These are phyloP conservation scores for Steccherinum ochraceum DNA, from an alignment of 768 basidiomycete species.

Conservation along the genomic window DNA sequence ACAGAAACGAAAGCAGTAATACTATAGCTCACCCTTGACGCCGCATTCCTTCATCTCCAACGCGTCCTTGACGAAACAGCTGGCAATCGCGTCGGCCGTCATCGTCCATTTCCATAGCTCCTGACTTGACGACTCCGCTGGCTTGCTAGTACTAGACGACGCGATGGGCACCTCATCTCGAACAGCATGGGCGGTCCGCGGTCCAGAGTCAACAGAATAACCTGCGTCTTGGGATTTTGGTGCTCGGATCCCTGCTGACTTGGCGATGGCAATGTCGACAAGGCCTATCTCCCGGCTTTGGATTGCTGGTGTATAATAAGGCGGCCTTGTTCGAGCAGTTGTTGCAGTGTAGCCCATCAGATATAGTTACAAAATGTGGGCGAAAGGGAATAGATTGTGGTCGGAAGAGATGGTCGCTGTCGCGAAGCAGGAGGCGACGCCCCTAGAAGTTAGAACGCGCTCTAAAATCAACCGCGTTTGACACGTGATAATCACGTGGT, in stretches of 20 bases:
- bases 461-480: too few relatives aligned
- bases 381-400: too few relatives aligned
- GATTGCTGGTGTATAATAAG: too few relatives aligned
- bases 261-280: neutral
- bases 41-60: slow-evolving; percentile 17
- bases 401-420: too few relatives aligned
- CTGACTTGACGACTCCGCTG: slow-evolving; percentile 7
- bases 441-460: too few relatives aligned
- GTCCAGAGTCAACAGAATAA: too few relatives aligned
- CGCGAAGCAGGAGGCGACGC: too few relatives aligned
- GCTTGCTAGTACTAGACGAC: neutral
- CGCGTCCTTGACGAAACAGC: slow-evolving; percentile 20
- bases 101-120: slow-evolving; percentile 22
- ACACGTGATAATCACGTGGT: too few relatives aligned
- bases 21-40: slow-evolving; percentile 13
- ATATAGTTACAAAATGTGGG: too few relatives aligned
- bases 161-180: neutral
- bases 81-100: slow-evolving; percentile 17
- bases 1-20: neutral
- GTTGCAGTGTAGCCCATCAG: too few relatives aligned
- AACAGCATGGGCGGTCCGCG: neutral
- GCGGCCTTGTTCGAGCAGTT: too few relatives aligned
- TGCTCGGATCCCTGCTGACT: neutral
- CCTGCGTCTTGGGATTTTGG: neutral
- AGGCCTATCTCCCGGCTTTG: too few relatives aligned